phyloP scores from a whole-genome alignment of 139 green algal species.

The Yamagishiella unicocca region DNA sequence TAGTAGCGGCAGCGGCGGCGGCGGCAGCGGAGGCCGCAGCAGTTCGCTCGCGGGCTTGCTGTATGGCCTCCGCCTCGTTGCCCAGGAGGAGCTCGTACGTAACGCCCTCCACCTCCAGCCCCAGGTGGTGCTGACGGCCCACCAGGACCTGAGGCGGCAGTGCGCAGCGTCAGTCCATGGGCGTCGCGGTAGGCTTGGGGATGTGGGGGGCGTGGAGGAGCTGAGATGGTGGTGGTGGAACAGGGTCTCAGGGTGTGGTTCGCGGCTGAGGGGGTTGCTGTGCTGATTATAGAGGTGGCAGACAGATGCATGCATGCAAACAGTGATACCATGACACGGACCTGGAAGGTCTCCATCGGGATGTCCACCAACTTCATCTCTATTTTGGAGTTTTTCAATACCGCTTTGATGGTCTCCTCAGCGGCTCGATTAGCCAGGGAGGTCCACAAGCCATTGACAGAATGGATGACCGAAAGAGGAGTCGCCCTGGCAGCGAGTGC shows the following conservation, averaged over 20 bases:
- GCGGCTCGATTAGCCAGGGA: neutral
- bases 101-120: conserved; percentile 29
- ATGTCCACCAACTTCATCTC: neutral
- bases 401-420: neutral
- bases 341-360: conserved; percentile 41
- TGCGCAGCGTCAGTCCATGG: too few relatives aligned
- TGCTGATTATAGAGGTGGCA: neutral
- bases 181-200: too few relatives aligned
- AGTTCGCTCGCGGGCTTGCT: neutral
- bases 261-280: neutral
- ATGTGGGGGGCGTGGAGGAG: neutral
- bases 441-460: conserved; percentile 13
- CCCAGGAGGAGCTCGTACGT: conserved; percentile 23
- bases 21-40: neutral
- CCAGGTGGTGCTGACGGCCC: conserved; percentile 29
- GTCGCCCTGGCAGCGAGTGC: neutral
- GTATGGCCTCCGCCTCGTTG: neutral
- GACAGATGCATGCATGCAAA: neutral
- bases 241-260: neutral
- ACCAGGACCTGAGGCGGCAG: conserved; percentile 27
- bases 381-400: neutral
- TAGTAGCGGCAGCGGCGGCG: neutral
- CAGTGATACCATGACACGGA: neutral
- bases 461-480: neutral
- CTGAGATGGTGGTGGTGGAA: neutral